A percentile compares a stretch with the other conserved stretches of the same genome.
Conservation (phyloP, 139 green algal genomes). For the Tetraselmis chui region DNA sequence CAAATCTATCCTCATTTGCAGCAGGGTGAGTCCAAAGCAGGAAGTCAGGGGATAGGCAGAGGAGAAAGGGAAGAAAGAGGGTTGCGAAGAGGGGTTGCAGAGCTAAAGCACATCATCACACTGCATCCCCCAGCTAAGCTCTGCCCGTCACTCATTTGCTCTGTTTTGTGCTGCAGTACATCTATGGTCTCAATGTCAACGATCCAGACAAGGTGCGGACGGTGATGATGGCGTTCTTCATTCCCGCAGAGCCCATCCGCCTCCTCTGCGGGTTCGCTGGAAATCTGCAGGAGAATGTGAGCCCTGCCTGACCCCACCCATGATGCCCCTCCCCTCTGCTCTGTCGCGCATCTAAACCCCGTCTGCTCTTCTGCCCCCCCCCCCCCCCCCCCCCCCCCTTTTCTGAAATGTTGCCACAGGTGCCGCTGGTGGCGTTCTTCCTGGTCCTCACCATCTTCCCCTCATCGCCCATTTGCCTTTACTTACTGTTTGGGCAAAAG, state of each 20-base stretch:
- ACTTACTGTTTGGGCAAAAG: slow-evolving; percentile 31
- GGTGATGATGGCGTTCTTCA: slow-evolving; percentile 40
- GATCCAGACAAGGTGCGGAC: slow-evolving; percentile 41
- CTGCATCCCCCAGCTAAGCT: too few relatives aligned
- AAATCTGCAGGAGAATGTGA: slow-evolving; percentile 50
- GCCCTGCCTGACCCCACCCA: background rate
- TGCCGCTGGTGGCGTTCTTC: slow-evolving; percentile 48
- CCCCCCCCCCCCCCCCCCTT: background rate
- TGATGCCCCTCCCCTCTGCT: background rate
- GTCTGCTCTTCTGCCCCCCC: background rate
- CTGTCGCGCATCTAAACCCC: background rate
- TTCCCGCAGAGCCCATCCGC: slow-evolving; percentile 38
- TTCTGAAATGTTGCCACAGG: slow-evolving; percentile 14
- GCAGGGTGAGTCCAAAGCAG: background rate
- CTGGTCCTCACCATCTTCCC: slow-evolving; percentile 31
- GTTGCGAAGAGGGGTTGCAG: too few relatives aligned
- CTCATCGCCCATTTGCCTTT: slow-evolving; percentile 25
- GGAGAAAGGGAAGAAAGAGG: too few relatives aligned
- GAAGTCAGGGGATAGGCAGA: too few relatives aligned
- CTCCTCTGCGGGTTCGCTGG: slow-evolving; percentile 35
- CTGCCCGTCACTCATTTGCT: too few relatives aligned
- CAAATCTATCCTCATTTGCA: slow-evolving; percentile 21
- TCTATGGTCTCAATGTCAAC: slow-evolving; percentile 16
- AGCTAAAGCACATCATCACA: too few relatives aligned
- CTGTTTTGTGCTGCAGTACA: slow-evolving; percentile 37